Evolutionary conservation across 768 basidiomycete species (phyloP), one percentile per base, ranked within the genome.

Genomic region (Phlebiopsis flavidoalba): DNA sequence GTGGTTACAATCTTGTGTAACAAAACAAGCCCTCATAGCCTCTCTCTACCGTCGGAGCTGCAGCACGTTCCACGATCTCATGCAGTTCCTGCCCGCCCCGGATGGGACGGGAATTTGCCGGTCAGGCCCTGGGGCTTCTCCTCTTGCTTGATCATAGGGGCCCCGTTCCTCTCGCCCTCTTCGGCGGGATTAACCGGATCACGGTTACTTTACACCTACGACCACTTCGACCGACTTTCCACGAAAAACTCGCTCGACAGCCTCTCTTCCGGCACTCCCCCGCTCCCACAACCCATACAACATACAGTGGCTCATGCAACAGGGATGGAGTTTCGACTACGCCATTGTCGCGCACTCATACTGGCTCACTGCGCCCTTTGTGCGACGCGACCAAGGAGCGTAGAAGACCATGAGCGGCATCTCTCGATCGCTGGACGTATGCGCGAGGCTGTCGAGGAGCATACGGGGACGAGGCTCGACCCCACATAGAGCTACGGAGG

Each of bases 41-140:
- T 3, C n/a, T 43, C 8, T 55, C 54, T 3, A 55, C 36, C 21
- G 35, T 55, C 24, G 54, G 54, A 10, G 54, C 43, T 5, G 54
- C n/a, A 40, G 40, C 19, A 55, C 40, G 21, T 55, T 3, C 54
- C 54, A n/a, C 21, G 54, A 55, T 21, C 14, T 55, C 15, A 55
- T 55, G 54, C 37, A 40, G 54, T 55, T 55, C 54, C 37, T 55
- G 10, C 54, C 54, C 3, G n/a, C 54, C n/a, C 54, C 54, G 1
- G 37, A 55, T 5, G 36, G 37, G 19, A 24, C n/a, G 1, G 19
- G 40, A 55, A 17, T 55, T 55, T 14, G 36, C 54, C 21, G 17
- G 19, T 21, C 17, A 55, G 19, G 54, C 54, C 3, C 40, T 45
- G 1, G 54, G 36, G n/a, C 54, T 55, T 19, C 17, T 55, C 14